Evolutionary conservation across 345 rosid genomes (phyloP).

Genomic region (Turnera subulata): DNA sequence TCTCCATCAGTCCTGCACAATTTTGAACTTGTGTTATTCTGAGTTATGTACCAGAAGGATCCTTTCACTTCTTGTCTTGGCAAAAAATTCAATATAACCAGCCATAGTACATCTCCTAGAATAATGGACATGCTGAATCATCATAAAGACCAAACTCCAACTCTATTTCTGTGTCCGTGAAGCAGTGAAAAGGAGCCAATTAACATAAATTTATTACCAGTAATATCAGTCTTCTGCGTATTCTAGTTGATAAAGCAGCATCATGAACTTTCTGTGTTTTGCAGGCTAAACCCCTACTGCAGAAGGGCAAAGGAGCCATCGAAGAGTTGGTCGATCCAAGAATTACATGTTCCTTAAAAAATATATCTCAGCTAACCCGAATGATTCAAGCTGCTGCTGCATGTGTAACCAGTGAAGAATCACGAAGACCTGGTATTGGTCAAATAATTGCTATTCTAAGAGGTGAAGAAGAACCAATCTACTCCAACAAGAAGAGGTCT

Average conservation of each 20-base stretch:
- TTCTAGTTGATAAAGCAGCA: neutral
- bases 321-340: conserved; percentile 71
- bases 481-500: conserved; percentile 36
- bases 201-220: neutral
- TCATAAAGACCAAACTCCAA: too few species aligned
- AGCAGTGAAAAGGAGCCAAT: too few species aligned
- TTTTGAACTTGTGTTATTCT: too few species aligned
- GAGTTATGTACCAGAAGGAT: too few species aligned
- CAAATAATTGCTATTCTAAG: conserved; percentile 51
- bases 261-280: conserved; percentile 2
- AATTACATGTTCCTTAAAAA: conserved; percentile 34
- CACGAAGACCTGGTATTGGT: conserved; percentile 55
- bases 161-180: too few species aligned
- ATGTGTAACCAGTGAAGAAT: conserved; percentile 66
- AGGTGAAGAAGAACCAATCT: conserved; percentile 48
- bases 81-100: too few species aligned
- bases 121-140: too few species aligned
- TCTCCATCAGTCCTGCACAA: too few species aligned
- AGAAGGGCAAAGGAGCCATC: conserved; percentile 54
- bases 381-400: conserved; percentile 79
- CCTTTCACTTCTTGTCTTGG: too few species aligned
- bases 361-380: conserved; percentile 40
- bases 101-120: too few species aligned
- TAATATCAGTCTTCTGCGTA: conserved; percentile 3
- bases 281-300: conserved; percentile 79